A percentile compares a stretch with the other conserved stretches of the same genome.
Evolutionary conservation across 2,329 filamentous ascomycete genomes (phyloP).

Genomic region (Xylaria sp.): DNA sequence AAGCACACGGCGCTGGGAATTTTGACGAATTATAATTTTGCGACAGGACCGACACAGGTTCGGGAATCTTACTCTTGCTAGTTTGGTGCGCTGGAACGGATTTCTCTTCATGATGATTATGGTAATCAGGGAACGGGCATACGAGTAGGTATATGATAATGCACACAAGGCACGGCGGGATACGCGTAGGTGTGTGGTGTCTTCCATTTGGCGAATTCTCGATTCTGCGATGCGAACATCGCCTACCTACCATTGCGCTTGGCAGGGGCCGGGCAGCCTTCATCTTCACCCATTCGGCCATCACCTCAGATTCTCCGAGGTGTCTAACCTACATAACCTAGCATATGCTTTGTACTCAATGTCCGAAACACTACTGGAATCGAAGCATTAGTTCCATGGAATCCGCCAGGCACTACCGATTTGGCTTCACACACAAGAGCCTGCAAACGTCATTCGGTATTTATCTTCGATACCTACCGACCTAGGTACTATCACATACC

Average conservation of each 20-base stretch:
- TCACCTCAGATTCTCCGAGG: background rate
- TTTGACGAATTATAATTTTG: conserved; percentile 12
- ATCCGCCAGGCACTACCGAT: too few species aligned
- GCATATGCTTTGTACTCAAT: background rate
- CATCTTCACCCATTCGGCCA: background rate
- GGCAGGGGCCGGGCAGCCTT: background rate
- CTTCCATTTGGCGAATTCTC: background rate
- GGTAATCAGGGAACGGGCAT: conserved; percentile 19
- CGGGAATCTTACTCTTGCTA: conserved; percentile 5
- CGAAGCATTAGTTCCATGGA: too few species aligned
- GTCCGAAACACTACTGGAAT: background rate
- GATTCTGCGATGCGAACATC: background rate
- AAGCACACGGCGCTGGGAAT: conserved; percentile 8
- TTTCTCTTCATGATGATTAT: conserved; percentile 18
- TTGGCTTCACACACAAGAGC: too few species aligned
- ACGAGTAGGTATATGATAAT: conserved; percentile 23
- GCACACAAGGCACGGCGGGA: conserved; percentile 9
- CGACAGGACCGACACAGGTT: conserved; percentile 1
- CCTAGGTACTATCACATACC: too few species aligned
- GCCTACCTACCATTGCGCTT: background rate
- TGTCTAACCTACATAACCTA: background rate
- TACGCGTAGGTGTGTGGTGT: background rate
- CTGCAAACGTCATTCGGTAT: too few species aligned
- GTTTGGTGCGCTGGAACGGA: conserved; percentile 14
- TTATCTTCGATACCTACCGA: too few species aligned